Evolutionary conservation across 176 grass and related monocot genomes (phyloP), one percentile per base, ranked within the genome.

Genomic region (Lolium perenne): DNA sequence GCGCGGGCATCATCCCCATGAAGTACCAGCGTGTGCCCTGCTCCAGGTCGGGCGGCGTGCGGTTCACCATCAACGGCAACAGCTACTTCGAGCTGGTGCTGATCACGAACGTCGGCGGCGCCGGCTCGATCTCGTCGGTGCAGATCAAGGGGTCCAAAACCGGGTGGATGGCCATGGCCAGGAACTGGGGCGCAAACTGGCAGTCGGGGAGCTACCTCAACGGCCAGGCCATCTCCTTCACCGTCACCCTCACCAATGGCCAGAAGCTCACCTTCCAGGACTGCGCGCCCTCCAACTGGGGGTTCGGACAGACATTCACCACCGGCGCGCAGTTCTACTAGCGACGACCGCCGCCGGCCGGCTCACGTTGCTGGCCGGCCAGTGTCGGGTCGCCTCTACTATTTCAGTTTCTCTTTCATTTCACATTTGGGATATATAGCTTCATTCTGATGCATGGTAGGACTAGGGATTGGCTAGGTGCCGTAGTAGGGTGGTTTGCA

Each of bases 101-200:
- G 10, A 40, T 97, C 69, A 58, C 80, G 51, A 97, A 97, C 68
- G 91, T 97, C 1, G 95, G 35, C 14, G 91, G 91, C 2, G 21
- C 87, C 0, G 95, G 95, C 2, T 93, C 91, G 2, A 32, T 97
- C 78, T 21, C 17, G 51, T 2, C 79, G 4, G 81, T 95, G 82
- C 77, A 70, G 74, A 93, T 97, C 92, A 92, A 80, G 76, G 95
- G 95, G 0, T 54, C 58, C 6, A 41, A 3, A 0, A 95, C 95
- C 0, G 68, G 64, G 2, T 95, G 91, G 90, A 13, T 85, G 22
- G 40, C 40, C 81, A 97, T 97, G 95, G 86, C 79, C 14, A 13
- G 87, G 74, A 97, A 97, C 75, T 97, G 92, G 92, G 95, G 95
- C 20, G 90, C 89, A 0, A 88, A 93, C 64, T 97, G 92, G 92